Conservation (phyloP, 2,329 filamentous ascomycete species). For the Scytalidium lignicola region DNA sequence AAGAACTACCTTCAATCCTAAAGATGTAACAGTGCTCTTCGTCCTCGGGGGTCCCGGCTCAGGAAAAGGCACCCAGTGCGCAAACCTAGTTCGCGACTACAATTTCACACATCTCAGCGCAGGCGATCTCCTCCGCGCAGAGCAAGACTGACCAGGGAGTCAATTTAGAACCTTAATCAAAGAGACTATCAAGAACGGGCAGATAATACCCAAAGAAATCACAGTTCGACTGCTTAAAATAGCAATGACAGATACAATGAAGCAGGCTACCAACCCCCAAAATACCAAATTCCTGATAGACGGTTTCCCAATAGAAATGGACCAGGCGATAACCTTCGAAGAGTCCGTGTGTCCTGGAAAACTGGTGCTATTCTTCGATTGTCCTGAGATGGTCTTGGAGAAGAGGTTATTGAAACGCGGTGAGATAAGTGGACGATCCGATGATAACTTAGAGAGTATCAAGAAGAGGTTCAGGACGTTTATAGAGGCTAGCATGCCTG, state of each 20-base stretch:
- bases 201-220: slow-evolving; percentile 96
- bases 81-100: slow-evolving; percentile 75
- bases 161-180: slow-evolving; percentile 88
- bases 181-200: slow-evolving; percentile 82
- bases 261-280: slow-evolving; percentile 33
- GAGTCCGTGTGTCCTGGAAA: slow-evolving; percentile 73
- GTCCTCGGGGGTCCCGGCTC: slow-evolving; percentile 89
- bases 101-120: slow-evolving; percentile 87
- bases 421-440: slow-evolving; percentile 80
- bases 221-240: slow-evolving; percentile 87
- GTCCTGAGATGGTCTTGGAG: slow-evolving; percentile 81
- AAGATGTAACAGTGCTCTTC: slow-evolving; percentile 80
- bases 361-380: slow-evolving; percentile 87
- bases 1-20: slow-evolving; percentile 62
- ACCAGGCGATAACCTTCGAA: slow-evolving; percentile 90
- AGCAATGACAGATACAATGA: slow-evolving; percentile 70
- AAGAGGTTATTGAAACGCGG: slow-evolving; percentile 75
- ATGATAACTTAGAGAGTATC: slow-evolving; percentile 91
- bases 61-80: slow-evolving; percentile 91
- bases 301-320: slow-evolving; percentile 90
- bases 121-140: slow-evolving; percentile 83
- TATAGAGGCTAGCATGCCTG: slow-evolving; percentile 91
- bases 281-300: slow-evolving; percentile 67
- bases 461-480: slow-evolving; percentile 91
- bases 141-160: slow-evolving; percentile 77